Percentiles rank a stretch among this genome's conserved stretches.
These are phyloP conservation scores for Leccinum olivaceopallidum DNA, from an alignment of 768 basidiomycete species.

Conservation along the genomic window DNA sequence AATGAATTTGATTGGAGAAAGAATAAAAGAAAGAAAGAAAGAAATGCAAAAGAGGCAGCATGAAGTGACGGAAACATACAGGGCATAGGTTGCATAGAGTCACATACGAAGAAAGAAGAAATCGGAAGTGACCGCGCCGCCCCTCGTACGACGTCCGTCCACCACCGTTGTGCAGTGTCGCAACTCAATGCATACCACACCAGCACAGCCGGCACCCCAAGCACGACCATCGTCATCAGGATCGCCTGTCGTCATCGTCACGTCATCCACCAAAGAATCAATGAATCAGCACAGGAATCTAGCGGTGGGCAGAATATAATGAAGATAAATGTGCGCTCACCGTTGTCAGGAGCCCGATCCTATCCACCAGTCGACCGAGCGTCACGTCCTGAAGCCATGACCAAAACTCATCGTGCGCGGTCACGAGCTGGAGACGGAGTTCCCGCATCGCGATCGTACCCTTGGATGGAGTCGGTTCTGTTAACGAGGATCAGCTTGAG, in stretches of 20 bases:
- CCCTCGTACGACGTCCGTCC: slow-evolving; percentile 2
- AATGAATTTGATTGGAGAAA: neutral
- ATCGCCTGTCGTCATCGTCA: slow-evolving; percentile 15
- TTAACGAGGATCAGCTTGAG: neutral
- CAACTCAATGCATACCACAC: slow-evolving; percentile 20
- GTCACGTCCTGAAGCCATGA: slow-evolving; percentile 22
- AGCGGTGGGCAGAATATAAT: neutral
- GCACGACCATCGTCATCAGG: slow-evolving; percentile 17
- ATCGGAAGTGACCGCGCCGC: neutral
- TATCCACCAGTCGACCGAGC: slow-evolving; percentile 27
- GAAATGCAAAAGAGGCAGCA: slow-evolving; percentile 1
- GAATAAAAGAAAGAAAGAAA: neutral
- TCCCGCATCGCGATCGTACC: slow-evolving; percentile 23
- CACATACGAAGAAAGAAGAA: neutral
- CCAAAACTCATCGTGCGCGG: slow-evolving; percentile 19
- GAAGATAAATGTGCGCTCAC: neutral
- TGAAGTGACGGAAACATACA: neutral
- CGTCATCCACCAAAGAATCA: neutral
- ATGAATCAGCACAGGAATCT: neutral
- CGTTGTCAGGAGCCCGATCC: slow-evolving; percentile 21
- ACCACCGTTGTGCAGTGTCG: slow-evolving; percentile 10
- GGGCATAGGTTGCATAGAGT: slow-evolving; percentile 6
- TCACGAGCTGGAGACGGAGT: slow-evolving; percentile 26
- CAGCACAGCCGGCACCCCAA: slow-evolving; percentile 21
- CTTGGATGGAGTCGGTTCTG: slow-evolving; percentile 32